Base-by-base conservation (phyloP, 139 green algal species). In the Dunaliella primolecta region DNA sequence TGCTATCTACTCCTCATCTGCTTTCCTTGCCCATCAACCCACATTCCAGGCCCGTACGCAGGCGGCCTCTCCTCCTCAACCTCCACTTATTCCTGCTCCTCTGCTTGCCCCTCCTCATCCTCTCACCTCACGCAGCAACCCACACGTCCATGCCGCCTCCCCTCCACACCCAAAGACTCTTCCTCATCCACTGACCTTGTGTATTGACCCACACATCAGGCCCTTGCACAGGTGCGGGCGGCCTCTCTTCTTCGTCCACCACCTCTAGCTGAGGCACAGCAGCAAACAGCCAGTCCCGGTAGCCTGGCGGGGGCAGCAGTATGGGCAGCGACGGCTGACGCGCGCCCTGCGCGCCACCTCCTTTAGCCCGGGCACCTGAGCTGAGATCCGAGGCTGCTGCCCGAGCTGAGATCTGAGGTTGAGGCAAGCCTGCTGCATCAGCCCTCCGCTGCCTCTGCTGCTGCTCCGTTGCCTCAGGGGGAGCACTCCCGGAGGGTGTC, bases 131-230 rank as follows among this genome's bases (percentile, higher is more conserved):
- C n/a, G n/a, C n/a, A n/a, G n/a, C n/a, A n/a, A n/a, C n/a, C n/a
- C n/a, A n/a, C n/a, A n/a, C n/a, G n/a, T n/a, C n/a, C n/a, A n/a
- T n/a, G n/a, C n/a, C n/a, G n/a, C n/a, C n/a, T n/a, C n/a, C n/a
- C n/a, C n/a, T n/a, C n/a, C n/a, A n/a, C n/a, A n/a, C n/a, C n/a
- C n/a, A n/a, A n/a, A n/a, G n/a, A n/a, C n/a, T n/a, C n/a, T n/a
- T n/a, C n/a, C n/a, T n/a, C n/a, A n/a, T n/a, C n/a, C n/a, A n/a
- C n/a, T n/a, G n/a, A 46, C 78, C 78, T 57, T 32, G 37, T 32
- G n/a, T 35, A 38, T 83, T 74, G 23, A 83, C 78, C 78, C 78
- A 74, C 75, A 87, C 83, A 32, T 87, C 83, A 1, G 83, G 37
- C 25, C 37, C 46, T 79, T n/a, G n/a, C n/a, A n/a, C n/a, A n/a